phyloP scores from a whole-genome alignment of 2,329 filamentous ascomycete genomes.

The Penicillium rolfsii region DNA sequence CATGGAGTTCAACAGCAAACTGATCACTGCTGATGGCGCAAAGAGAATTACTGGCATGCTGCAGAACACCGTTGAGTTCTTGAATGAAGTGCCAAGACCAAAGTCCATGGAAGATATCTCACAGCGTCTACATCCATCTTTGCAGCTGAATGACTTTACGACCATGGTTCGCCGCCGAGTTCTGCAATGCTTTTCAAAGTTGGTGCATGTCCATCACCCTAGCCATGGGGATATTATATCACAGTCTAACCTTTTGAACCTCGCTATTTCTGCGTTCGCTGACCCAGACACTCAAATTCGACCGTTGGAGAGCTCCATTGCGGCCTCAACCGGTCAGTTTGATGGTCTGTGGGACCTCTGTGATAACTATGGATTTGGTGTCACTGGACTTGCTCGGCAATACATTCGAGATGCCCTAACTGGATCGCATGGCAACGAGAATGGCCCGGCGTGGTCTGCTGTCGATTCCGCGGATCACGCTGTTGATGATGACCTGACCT shows the following conservation, averaged over 20 bases:
- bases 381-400: constrained; percentile 80
- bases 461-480: constrained; percentile 43
- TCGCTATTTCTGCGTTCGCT: constrained; percentile 88
- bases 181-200: constrained; percentile 89
- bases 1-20: constrained; percentile 85
- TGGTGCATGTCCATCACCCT: constrained; percentile 84
- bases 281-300: constrained; percentile 78
- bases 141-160: constrained; percentile 88
- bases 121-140: constrained; percentile 78
- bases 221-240: constrained; percentile 83
- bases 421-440: constrained; percentile 67
- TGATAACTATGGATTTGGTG: constrained; percentile 92
- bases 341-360: constrained; percentile 94
- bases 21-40: constrained; percentile 91
- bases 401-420: constrained; percentile 72
- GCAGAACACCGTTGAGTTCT: constrained; percentile 87
- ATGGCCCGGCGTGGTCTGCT: constrained; percentile 51
- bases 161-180: constrained; percentile 92
- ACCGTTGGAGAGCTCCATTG: constrained; percentile 87
- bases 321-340: constrained; percentile 84
- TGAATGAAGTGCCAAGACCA: constrained; percentile 80
- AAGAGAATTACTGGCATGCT: constrained; percentile 92
- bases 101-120: constrained; percentile 85
- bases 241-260: constrained; percentile 86
- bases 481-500: constrained; percentile 49